These are phyloP conservation scores for Coemansia asiatica DNA, from an alignment of 192 early-diverging fungal genomes.

Conservation along the genomic window DNA sequence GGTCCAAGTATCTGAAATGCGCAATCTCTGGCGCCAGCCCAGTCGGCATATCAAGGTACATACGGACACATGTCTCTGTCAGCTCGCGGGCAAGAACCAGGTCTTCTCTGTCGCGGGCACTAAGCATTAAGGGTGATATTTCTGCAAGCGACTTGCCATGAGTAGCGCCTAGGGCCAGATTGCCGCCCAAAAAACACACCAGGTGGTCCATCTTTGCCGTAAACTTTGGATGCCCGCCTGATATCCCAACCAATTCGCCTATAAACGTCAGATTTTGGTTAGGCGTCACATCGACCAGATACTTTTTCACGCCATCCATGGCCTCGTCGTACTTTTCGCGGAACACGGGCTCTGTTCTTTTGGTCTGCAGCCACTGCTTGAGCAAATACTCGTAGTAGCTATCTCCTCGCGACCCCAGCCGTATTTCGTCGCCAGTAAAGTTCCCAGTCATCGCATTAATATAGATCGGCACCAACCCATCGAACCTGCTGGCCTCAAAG, in stretches of 20 bases:
- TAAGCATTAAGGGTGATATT: slow-evolving; percentile 4
- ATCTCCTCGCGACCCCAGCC: slow-evolving; percentile 63
- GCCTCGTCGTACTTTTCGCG: slow-evolving; percentile 67
- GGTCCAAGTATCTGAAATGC: slow-evolving; percentile 8
- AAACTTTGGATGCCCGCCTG: slow-evolving; percentile 25
- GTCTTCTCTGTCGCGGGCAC: slow-evolving; percentile 57
- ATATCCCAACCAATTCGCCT: slow-evolving; percentile 55
- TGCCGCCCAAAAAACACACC: slow-evolving; percentile 79
- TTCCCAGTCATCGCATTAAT: slow-evolving; percentile 25
- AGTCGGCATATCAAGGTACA: slow-evolving; percentile 77
- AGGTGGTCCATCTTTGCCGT: slow-evolving; percentile 87
- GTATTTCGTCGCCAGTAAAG: slow-evolving; percentile 20
- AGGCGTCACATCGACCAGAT: slow-evolving; percentile 22
- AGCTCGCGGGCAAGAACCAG: slow-evolving; percentile 80
- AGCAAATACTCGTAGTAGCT: slow-evolving; percentile 95
- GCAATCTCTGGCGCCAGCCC: slow-evolving; percentile 67
- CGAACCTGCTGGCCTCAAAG: slow-evolving; percentile 29
- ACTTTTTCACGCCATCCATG: slow-evolving; percentile 50
- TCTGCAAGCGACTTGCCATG: slow-evolving; percentile 20
- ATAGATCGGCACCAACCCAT: slow-evolving; percentile 77
- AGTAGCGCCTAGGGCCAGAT: slow-evolving; percentile 50
- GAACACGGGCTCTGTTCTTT: slow-evolving; percentile 63
- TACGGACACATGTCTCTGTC: slow-evolving; percentile 72
- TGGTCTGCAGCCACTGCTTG: slow-evolving; percentile 87
- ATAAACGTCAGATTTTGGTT: slow-evolving; percentile 16